Conservation (phyloP, 768 basidiomycete species). For the Rickenella mellea region DNA sequence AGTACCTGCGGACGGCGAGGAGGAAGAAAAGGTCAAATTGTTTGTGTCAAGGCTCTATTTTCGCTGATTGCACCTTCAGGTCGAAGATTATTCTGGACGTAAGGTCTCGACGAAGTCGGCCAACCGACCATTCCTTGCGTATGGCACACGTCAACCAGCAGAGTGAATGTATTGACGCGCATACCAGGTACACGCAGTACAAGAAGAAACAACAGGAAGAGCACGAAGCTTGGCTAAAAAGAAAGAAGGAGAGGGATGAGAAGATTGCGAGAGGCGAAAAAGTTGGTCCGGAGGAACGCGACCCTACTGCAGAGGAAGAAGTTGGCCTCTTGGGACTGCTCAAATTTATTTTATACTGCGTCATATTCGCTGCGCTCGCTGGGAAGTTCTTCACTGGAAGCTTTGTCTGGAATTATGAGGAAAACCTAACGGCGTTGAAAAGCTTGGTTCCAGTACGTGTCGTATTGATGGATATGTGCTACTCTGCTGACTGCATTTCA, state of each 20-base stretch:
- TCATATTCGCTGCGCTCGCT: constrained; percentile 46
- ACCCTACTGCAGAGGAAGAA: constrained; percentile 62
- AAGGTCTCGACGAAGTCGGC: constrained; percentile 76
- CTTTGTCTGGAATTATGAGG: constrained; percentile 75
- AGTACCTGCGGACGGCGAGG: not conserved
- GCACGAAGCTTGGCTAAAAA: constrained; percentile 57
- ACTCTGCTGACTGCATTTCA: not conserved
- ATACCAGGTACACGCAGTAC: constrained; percentile 54
- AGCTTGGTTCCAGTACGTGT: constrained; percentile 53
- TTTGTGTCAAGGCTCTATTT: not conserved
- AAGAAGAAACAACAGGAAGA: constrained; percentile 48
- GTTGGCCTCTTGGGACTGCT: constrained; percentile 56
- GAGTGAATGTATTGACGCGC: not conserved
- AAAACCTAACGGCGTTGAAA: constrained; percentile 50
- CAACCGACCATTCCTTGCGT: constrained; percentile 81
- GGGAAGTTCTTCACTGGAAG: constrained; percentile 86
- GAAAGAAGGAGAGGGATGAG: constrained; percentile 61
- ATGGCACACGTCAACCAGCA: constrained; percentile 23
- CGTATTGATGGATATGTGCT: not conserved
- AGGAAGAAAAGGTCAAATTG: not conserved
- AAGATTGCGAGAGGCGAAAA: constrained; percentile 67
- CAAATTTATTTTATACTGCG: constrained; percentile 54
- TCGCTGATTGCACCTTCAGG: not conserved
- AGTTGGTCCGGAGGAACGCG: constrained; percentile 62
- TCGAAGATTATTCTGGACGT: constrained; percentile 19